These are phyloP conservation scores for Coemansia furcata DNA, from an alignment of 192 early-diverging fungal species.

Conservation along the genomic window DNA sequence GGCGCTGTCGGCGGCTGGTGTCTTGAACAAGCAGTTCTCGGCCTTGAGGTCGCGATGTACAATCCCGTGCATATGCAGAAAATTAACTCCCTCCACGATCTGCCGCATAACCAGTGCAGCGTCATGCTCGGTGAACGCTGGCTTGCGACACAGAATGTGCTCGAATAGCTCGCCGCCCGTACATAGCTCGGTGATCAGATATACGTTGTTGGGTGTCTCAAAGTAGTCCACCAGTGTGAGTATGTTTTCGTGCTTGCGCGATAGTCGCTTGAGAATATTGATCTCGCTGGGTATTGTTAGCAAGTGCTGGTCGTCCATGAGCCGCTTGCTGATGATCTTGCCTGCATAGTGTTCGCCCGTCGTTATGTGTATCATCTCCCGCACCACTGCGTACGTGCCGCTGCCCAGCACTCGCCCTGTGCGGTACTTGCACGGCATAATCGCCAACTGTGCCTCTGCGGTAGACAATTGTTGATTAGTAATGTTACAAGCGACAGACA, in stretches of 20 bases:
- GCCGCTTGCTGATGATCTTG: conserved; percentile 77
- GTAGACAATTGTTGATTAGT: neutral
- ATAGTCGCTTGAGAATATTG: conserved; percentile 64
- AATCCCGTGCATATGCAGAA: conserved; percentile 79
- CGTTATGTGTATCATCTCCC: conserved; percentile 56
- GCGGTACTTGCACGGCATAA: conserved; percentile 47
- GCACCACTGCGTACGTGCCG: conserved; percentile 51
- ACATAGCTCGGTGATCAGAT: conserved; percentile 75
- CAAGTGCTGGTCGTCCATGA: conserved; percentile 65
- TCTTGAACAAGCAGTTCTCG: conserved; percentile 76
- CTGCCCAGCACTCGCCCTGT: conserved; percentile 27
- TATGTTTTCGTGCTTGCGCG: conserved; percentile 69
- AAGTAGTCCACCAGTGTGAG: conserved; percentile 77
- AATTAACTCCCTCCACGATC: conserved; percentile 77
- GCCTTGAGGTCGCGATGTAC: conserved; percentile 83
- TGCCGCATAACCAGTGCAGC: conserved; percentile 75
- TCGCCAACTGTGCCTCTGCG: neutral
- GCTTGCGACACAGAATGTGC: conserved; percentile 62
- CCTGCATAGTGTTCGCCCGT: conserved; percentile 71
- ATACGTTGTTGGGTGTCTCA: conserved; percentile 74
- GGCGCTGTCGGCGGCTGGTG: conserved; percentile 56
- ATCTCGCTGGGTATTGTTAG: conserved; percentile 72
- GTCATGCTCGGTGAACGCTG: conserved; percentile 72
- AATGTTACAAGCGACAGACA: neutral
- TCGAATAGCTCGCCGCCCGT: conserved; percentile 94